phyloP scores from a whole-genome alignment of 2,329 filamentous ascomycete genomes.

The Massarina eburnea region DNA sequence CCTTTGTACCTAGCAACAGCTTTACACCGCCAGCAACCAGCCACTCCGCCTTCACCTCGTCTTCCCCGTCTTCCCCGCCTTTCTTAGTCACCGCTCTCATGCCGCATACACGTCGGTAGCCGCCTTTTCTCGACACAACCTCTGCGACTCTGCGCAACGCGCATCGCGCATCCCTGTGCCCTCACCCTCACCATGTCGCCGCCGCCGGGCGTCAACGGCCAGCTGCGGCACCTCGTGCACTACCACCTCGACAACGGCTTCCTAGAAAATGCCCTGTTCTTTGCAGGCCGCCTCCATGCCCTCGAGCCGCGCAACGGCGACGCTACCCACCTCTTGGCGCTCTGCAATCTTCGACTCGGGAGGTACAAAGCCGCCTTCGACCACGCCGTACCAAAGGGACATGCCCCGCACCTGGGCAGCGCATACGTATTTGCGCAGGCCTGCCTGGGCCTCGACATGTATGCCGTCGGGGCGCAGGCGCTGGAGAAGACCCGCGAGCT shows the following conservation, averaged over 20 bases:
- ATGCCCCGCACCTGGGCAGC: slow-evolving; percentile 77
- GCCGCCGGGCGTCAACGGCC: slow-evolving; percentile 57
- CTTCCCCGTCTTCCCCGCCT: slow-evolving; percentile 9
- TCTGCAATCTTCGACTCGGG: slow-evolving; percentile 81
- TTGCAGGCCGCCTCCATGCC: slow-evolving; percentile 81
- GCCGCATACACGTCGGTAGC: slow-evolving; percentile 18
- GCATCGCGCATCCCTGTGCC: slow-evolving; percentile 12
- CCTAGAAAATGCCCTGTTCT: slow-evolving; percentile 88
- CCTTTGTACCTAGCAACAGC: slow-evolving; percentile 28
- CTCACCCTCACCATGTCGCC: slow-evolving; percentile 54
- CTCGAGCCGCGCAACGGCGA: slow-evolving; percentile 82
- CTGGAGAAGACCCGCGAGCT: slow-evolving; percentile 78
- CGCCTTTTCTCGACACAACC: slow-evolving; percentile 9
- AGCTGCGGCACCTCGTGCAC: slow-evolving; percentile 67
- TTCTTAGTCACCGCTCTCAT: slow-evolving; percentile 25
- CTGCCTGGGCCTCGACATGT: slow-evolving; percentile 76
- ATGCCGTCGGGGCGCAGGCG: slow-evolving; percentile 78
- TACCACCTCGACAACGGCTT: slow-evolving; percentile 87
- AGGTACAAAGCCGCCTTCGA: slow-evolving; percentile 87
- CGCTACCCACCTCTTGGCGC: slow-evolving; percentile 77
- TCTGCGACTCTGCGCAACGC: slow-evolving; percentile 6
- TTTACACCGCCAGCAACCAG: slow-evolving; percentile 9
- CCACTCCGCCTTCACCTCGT: slow-evolving; percentile 18
- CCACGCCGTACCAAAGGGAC: slow-evolving; percentile 69
- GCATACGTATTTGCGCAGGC: slow-evolving; percentile 90